Conservation (phyloP, 495 filamentous ascomycete species). For the Pseudoneurospora amorphoporcata region DNA sequence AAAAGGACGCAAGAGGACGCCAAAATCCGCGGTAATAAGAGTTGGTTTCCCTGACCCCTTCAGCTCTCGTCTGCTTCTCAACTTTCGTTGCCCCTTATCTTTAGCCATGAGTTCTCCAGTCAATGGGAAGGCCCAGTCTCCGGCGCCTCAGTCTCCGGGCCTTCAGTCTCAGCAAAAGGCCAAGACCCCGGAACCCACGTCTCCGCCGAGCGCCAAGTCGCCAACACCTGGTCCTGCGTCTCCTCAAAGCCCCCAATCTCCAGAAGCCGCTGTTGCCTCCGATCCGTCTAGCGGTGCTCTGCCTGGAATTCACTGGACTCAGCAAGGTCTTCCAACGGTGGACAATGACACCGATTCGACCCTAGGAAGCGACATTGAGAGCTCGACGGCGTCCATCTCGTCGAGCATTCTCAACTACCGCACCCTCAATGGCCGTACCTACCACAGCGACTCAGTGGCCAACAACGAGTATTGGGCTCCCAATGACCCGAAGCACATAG, state of each 20-base stretch:
- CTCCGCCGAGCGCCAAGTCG: too few species aligned
- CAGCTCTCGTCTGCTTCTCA: too few species aligned
- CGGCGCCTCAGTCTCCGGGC: not conserved
- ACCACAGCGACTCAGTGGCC: slow-evolving; percentile 25
- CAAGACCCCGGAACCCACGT: too few species aligned
- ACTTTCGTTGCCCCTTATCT: too few species aligned
- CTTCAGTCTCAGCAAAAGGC: too few species aligned
- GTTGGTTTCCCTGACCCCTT: too few species aligned
- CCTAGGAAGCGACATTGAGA: not conserved
- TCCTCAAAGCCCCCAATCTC: not conserved
- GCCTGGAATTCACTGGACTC: not conserved
- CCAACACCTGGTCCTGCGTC: not conserved
- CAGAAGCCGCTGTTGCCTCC: too few species aligned
- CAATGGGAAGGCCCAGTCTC: not conserved
- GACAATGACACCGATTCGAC: not conserved
- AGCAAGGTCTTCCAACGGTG: not conserved
- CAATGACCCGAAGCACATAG: slow-evolving; percentile 25
- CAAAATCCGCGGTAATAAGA: not conserved
- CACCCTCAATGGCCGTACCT: slow-evolving; percentile 28
- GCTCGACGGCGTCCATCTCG: slow-evolving; percentile 33
- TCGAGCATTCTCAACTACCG: slow-evolving; percentile 36
- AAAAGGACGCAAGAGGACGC: not conserved
- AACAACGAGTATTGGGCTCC: slow-evolving; percentile 23
- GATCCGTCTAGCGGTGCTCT: not conserved
- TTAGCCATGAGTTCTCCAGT: too few species aligned